Base-by-base conservation (phyloP, 2,329 filamentous ascomycete genomes). In the Waltergamsia citrina region DNA sequence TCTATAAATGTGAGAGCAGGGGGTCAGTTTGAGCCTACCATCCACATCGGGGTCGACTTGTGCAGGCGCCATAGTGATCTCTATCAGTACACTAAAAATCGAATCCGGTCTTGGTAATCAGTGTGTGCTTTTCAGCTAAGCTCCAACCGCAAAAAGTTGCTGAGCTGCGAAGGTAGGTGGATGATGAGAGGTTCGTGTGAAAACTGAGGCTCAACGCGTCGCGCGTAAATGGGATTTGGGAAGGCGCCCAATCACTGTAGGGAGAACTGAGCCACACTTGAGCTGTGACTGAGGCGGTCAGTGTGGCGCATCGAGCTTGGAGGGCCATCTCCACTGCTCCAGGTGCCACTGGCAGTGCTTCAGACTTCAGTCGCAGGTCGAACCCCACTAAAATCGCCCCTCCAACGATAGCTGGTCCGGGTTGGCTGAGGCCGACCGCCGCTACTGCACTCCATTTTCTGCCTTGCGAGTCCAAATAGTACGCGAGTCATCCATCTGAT, bases 31-130 rank as follows among this genome's bases (percentile, higher is more conserved):
- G 38, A 37, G 31, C 53, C 45, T 36, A 62, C 58, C 49, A 40
- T 60, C 53, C 32, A 49, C 45, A 33, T 60, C 58, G n/a, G 48
- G 50, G 34, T 60, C 57, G 34, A 46, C 49, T 36, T 52, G 53
- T 36, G 51, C 48, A 33, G 58, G 57, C 37, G 57, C 52, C 58
- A 62, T 62, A 33, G 19, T 31, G 28, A 18, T n/a, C n/a, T n/a
- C n/a, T n/a, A n/a, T n/a, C n/a, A n/a, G n/a, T n/a, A n/a, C n/a
- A n/a, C n/a, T n/a, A n/a, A n/a, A n/a, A n/a, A n/a, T n/a, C n/a
- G n/a, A n/a, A n/a, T n/a, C n/a, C n/a, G n/a, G n/a, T n/a, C n/a
- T n/a, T n/a, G n/a, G n/a, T n/a, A n/a, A n/a, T n/a, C n/a, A n/a
- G 14, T 26, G 18, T 32, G 17, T 12, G 14, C 22, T 14, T 5